phyloP scores from a whole-genome alignment of 306 rosid genomes.

The Vachellia pachyceras region DNA sequence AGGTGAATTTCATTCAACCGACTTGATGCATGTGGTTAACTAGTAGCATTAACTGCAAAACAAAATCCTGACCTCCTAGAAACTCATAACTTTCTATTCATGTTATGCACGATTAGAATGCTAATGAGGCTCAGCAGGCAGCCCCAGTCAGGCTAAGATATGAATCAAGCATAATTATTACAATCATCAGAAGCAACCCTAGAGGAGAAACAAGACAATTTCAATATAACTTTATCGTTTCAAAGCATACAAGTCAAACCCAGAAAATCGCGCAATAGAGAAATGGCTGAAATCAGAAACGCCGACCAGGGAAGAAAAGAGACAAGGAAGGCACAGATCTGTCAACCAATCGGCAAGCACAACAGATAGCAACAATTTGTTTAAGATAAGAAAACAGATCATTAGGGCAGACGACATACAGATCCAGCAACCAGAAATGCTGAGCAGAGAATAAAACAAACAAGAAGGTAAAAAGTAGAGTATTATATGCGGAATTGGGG shows the following conservation, averaged over 20 bases:
- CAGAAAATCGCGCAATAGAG: neutral
- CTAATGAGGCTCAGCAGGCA: conserved; percentile 20
- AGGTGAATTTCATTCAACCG: neutral
- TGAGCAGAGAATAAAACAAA: neutral
- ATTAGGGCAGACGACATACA: too few species aligned
- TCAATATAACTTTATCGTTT: conserved; percentile 18
- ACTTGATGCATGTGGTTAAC: conserved; percentile 13
- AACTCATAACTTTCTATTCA: neutral
- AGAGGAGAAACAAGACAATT: conserved; percentile 8
- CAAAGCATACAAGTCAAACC: neutral
- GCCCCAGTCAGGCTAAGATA: conserved; percentile 11
- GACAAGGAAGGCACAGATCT: too few species aligned
- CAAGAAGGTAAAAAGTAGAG: neutral
- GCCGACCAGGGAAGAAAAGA: neutral
- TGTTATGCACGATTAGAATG: conserved; percentile 16
- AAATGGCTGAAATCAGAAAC: neutral
- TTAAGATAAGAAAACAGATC: too few species aligned
- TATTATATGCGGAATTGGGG: neutral
- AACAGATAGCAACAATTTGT: too few species aligned
- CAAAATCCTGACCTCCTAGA: conserved; percentile 9
- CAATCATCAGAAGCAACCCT: neutral
- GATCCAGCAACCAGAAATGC: neutral
- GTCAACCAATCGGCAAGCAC: too few species aligned
- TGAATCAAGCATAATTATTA: neutral
- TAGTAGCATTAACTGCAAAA: conserved; percentile 4